phyloP scores from a whole-genome alignment of 768 basidiomycete species.

The Leccinum subgranulosum region DNA sequence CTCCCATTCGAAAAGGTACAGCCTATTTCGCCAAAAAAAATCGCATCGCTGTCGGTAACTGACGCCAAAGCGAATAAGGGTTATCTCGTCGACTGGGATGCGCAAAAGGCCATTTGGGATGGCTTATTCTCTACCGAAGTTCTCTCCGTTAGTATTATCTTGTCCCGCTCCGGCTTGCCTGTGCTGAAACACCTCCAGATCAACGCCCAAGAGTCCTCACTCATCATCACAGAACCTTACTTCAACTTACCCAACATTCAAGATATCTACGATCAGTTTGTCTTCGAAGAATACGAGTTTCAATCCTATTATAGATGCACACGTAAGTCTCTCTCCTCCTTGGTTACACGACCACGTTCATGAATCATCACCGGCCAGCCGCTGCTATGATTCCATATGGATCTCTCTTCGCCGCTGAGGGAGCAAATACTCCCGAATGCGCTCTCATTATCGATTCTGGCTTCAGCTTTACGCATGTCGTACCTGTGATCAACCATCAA shows the following conservation, averaged over 20 bases:
- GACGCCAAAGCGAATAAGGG: conserved; percentile 53
- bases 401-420: conserved; percentile 54
- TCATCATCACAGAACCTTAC: conserved; percentile 91
- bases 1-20: conserved; percentile 84
- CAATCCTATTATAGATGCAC: conserved; percentile 75
- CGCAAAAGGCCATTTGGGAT: conserved; percentile 93
- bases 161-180: neutral
- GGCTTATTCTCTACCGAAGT: conserved; percentile 74
- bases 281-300: conserved; percentile 97
- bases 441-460: conserved; percentile 83
- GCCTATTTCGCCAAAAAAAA: neutral
- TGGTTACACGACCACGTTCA: conserved; percentile 22
- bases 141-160: conserved; percentile 49
- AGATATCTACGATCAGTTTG: conserved; percentile 90
- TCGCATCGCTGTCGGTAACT: neutral
- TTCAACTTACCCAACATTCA: conserved; percentile 92
- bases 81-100: conserved; percentile 92
- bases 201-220: conserved; percentile 65
- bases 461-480: conserved; percentile 91
- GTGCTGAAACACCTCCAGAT: conserved; percentile 44
- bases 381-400: conserved; percentile 79
- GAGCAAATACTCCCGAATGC: conserved; percentile 66
- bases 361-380: conserved; percentile 43
- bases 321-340: conserved; percentile 50
- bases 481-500: conserved; percentile 74